Evolutionary conservation across 192 early-diverging fungal genomes (phyloP).

Genomic region (Chytriomyces confervae): DNA sequence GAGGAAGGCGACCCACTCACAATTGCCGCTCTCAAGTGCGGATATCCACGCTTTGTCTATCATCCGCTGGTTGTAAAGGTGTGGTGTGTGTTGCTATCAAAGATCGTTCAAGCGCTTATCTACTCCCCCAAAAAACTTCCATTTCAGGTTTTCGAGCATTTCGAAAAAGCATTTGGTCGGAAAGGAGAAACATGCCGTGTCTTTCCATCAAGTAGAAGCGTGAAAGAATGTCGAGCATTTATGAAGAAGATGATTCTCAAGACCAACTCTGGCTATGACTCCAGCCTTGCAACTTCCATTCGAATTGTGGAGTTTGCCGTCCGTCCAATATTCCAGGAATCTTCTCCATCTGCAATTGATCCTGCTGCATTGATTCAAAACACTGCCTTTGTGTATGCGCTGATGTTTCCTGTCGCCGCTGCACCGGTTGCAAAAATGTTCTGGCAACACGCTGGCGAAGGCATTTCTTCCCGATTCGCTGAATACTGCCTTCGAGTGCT

Average conservation of each 20-base stretch:
- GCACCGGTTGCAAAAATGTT: constrained; percentile 85
- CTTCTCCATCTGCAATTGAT: constrained; percentile 47
- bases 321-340: constrained; percentile 51
- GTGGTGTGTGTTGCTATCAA: not conserved
- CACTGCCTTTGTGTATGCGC: constrained; percentile 64
- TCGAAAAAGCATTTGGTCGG: constrained; percentile 55
- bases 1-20: constrained; percentile 82
- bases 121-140: not conserved
- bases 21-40: constrained; percentile 71
- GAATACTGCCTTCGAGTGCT: constrained; percentile 79
- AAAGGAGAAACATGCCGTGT: constrained; percentile 72
- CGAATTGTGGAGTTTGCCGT: constrained; percentile 74
- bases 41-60: constrained; percentile 96
- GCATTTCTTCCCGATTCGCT: constrained; percentile 85
- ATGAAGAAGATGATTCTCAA: constrained; percentile 53
- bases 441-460: constrained; percentile 96
- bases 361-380: constrained; percentile 42
- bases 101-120: not conserved
- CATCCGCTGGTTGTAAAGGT: constrained; percentile 73
- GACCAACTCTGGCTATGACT: constrained; percentile 17
- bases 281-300: constrained; percentile 39
- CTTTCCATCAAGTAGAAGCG: constrained; percentile 72
- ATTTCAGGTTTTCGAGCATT: constrained; percentile 43
- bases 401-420: constrained; percentile 77
- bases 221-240: constrained; percentile 72